Evolutionary conservation across 805 yeast species (phyloP), one percentile per base, ranked within the genome.

Genomic region (Wickerhamomyces mucosus): DNA sequence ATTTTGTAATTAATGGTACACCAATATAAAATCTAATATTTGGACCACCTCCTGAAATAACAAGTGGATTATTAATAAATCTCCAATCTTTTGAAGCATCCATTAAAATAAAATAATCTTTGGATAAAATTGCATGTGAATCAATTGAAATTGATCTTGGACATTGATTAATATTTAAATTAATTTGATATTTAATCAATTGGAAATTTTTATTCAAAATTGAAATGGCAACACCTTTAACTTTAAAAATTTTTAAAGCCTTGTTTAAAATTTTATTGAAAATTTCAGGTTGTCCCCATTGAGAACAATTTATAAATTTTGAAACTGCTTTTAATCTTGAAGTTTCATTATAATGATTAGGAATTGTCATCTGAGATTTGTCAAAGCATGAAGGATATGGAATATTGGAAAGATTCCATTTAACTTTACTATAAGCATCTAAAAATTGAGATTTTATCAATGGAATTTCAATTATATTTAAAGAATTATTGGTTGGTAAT

Each of bases 61-160:
- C 82, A 29, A 78, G 58, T 0, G 89, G 89, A 43, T 73, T 77
- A 25, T 59, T 55, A 13, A 54, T 44, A 4, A 76, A 67, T 48
- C 94, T 61, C 92, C 94, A 81, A 47, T 81, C 94, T 21, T 57
- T 56, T 5, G 72, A 51, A 3, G 86, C 75, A 49, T 80, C 82
- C 6, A 63, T 48, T 7, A 81, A 41, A 4, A 73, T 57, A 33
- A 81, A 69, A 38, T 65, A 63, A 3, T 63, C 74, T 6, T 59
- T 51, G 0, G 86, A 76, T 21, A 81, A 53, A 2, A 81, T 63
- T 0, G 85, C 63, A 54, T 81, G 89, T 7, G 74, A 74, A 48
- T 81, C 92, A 28, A 81, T 52, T 7, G 85, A 74, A 3, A 74
- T 55, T 15, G 52, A 54, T 32, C 84, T 59, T 10, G 75, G 74